These are phyloP conservation scores for Monilinia polystroma DNA, from an alignment of 2,329 filamentous ascomycete genomes.

Conservation along the genomic window DNA sequence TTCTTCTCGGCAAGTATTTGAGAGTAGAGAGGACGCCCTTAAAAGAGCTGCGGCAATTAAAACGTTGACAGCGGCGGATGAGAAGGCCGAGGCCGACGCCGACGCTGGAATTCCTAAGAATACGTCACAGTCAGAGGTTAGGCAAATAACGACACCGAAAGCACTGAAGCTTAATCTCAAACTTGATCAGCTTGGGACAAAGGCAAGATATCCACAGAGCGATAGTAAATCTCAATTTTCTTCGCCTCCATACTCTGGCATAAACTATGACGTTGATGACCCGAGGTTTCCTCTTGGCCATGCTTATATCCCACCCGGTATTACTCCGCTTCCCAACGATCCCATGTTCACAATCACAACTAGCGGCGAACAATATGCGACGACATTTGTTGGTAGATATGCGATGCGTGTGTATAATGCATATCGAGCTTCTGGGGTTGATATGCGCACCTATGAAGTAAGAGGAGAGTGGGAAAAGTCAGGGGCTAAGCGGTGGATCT, in stretches of 20 bases:
- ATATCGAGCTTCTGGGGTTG: slow-evolving; percentile 2
- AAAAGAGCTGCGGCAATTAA: not conserved
- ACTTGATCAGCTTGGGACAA: not conserved
- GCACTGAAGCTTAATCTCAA: not conserved
- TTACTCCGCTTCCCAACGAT: not conserved
- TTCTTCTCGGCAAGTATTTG: not conserved
- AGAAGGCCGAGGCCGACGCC: not conserved
- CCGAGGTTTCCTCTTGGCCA: slow-evolving; percentile 19
- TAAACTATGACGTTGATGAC: not conserved
- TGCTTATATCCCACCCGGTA: not conserved
- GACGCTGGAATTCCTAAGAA: not conserved
- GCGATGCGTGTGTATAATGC: slow-evolving; percentile 10
- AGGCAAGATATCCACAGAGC: not conserved
- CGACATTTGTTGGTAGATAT: slow-evolving; percentile 2
- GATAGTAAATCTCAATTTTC: not conserved
- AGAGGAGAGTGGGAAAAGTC: slow-evolving; percentile 9
- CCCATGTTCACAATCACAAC: slow-evolving; percentile 7
- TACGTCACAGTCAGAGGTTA: not conserved
- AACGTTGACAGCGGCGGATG: no score
- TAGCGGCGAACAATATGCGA: not conserved
- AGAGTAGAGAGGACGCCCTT: not conserved
- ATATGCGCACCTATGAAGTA: not conserved
- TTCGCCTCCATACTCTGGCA: not conserved
- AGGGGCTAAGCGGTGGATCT: slow-evolving; percentile 4
- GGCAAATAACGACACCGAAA: not conserved